Percentiles rank a stretch among this genome's conserved stretches.
phyloP scores from a whole-genome alignment of 495 filamentous ascomycete genomes.

The Cercophora scortea region DNA sequence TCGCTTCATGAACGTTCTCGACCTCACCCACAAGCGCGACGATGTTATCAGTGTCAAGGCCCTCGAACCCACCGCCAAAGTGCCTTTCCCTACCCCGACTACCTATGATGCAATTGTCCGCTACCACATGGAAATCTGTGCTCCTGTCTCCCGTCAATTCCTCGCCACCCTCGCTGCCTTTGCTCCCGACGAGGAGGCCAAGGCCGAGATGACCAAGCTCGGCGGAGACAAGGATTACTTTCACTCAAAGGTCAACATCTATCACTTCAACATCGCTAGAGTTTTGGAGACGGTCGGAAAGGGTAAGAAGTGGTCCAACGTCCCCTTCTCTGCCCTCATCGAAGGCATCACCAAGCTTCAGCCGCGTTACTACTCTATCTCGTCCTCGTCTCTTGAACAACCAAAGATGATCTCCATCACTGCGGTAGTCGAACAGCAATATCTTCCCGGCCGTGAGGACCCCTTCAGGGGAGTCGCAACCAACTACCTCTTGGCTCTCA shows the following conservation, averaged over 20 bases:
- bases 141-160: slow-evolving; percentile 94
- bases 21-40: slow-evolving; percentile 67
- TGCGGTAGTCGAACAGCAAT: slow-evolving; percentile 81
- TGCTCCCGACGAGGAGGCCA: slow-evolving; percentile 74
- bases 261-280: slow-evolving; percentile 86
- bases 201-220: slow-evolving; percentile 79
- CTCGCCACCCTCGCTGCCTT: slow-evolving; percentile 81
- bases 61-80: slow-evolving; percentile 91
- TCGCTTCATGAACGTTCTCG: slow-evolving; percentile 75
- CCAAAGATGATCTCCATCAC: slow-evolving; percentile 92
- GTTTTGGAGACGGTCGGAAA: slow-evolving; percentile 67
- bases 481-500: slow-evolving; percentile 93
- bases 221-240: slow-evolving; percentile 96
- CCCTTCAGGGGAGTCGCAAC: slow-evolving; percentile 91
- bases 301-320: slow-evolving; percentile 64
- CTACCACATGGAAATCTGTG: slow-evolving; percentile 96
- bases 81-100: slow-evolving; percentile 94
- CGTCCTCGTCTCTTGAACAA: slow-evolving; percentile 89
- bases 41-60: slow-evolving; percentile 84
- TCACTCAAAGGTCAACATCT: slow-evolving; percentile 72
- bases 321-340: slow-evolving; percentile 92
- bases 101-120: slow-evolving; percentile 91
- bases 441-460: slow-evolving; percentile 69
- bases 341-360: slow-evolving; percentile 93
- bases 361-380: slow-evolving; percentile 98